phyloP scores from a whole-genome alignment of 805 yeast genomes.

The Schizosaccharomyces japonicus region DNA sequence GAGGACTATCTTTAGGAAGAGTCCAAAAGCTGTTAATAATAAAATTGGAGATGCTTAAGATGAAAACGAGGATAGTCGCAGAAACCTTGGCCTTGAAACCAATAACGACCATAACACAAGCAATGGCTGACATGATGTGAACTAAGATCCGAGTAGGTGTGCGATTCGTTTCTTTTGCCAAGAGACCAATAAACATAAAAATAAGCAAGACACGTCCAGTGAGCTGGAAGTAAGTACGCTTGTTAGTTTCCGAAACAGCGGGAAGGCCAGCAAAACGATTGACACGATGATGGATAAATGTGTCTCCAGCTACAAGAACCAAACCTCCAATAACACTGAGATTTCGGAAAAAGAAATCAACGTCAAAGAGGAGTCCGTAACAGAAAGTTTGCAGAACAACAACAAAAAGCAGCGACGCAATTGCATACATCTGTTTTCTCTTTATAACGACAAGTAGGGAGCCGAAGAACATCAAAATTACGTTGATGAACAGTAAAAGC shows the following conservation, averaged over 20 bases:
- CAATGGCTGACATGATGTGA: conserved; percentile 42
- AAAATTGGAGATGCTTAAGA: conserved; percentile 54
- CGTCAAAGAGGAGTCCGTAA: conserved; percentile 66
- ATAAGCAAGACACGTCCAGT: conserved; percentile 77
- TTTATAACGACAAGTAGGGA: conserved; percentile 49
- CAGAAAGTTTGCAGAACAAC: conserved; percentile 65
- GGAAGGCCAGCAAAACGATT: conserved; percentile 1
- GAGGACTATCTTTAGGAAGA: conserved; percentile 29
- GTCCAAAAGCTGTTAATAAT: conserved; percentile 77
- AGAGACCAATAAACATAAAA: conserved; percentile 61
- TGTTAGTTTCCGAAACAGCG: conserved; percentile 33
- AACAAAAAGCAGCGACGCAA: conserved; percentile 42
- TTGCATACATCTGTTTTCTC: conserved; percentile 44
- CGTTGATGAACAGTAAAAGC: conserved; percentile 40
- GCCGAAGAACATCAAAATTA: conserved; percentile 46
- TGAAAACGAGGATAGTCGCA: conserved; percentile 40
- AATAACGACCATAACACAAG: conserved; percentile 56
- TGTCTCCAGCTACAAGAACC: conserved; percentile 64
- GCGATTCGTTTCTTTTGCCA: conserved; percentile 38
- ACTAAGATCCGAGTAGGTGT: conserved; percentile 37
- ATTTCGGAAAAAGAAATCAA: conserved; percentile 63
- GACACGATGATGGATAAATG: conserved; percentile 32
- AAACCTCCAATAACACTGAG: conserved; percentile 82
- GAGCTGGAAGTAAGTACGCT: conserved; percentile 54
- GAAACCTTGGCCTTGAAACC: conserved; percentile 86